Evolutionary conservation across 169 alveolate genomes (phyloP), one percentile per base, ranked within the genome.

Genomic region (Plasmodium fragile): DNA sequence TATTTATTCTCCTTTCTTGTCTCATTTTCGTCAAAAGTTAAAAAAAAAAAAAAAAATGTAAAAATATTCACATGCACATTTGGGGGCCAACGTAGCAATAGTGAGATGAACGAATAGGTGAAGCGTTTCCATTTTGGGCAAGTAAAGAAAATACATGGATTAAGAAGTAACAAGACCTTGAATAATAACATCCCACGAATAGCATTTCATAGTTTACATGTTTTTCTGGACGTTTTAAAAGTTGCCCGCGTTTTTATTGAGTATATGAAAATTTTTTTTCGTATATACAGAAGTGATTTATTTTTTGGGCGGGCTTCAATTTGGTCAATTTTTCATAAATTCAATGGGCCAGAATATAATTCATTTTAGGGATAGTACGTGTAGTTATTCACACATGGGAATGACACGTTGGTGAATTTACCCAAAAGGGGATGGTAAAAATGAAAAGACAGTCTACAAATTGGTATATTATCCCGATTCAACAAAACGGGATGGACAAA

Each of bases 41-140:
- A 73, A 73, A 73, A 73, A 73, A 73, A 73, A 73, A 73, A 16
- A 32, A 30, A 73, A n/a, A 73, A 32, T 32, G 43, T 22, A 73
- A 34, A 32, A 32, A 73, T 32, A 32, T 73, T 11, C 43, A 1
- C 45, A 73, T 73, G 82, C 82, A 73, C 82, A 73, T 73, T 73
- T 22, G 45, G 30, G 53, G 82, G 30, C 30, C n/a, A 32, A 73
- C 8, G 11, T 6, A n/a, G 53, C 25, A 34, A 7, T 16, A 73
- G 22, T 34, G 53, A 73, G 45, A n/a, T 73, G 45, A 73, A 73
- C 30, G 45, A 73, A 73, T 73, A 6, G n/a, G 53, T 25, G 43
- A 73, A 34, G 43, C 43, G 28, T 32, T n/a, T 73, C 36, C 43
- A 73, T 73, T 34, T 73, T 2, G 39, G 34, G 25, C n/a, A 22